Evolutionary conservation across 495 filamentous ascomycete genomes (phyloP).

Genomic region (Elasticomyces elasticus): DNA sequence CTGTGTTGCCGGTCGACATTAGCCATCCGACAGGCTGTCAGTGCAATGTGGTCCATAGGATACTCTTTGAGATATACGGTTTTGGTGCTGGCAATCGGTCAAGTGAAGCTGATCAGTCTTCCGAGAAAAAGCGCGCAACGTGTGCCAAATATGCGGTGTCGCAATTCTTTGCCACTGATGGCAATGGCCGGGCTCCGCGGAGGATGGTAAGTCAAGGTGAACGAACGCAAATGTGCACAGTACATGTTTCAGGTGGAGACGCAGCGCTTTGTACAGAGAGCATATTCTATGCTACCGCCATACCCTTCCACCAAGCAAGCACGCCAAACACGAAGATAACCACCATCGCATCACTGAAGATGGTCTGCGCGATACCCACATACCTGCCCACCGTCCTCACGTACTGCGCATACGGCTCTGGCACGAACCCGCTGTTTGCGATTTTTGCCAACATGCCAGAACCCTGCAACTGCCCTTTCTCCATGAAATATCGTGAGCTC

Average conservation of each 20-base stretch:
- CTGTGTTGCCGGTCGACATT: too few species aligned
- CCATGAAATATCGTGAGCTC: slow-evolving; percentile 54
- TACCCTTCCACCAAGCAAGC: slow-evolving; percentile 52
- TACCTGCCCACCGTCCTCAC: slow-evolving; percentile 55
- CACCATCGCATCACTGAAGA: slow-evolving; percentile 54
- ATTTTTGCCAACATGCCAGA: slow-evolving; percentile 47
- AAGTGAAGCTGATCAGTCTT: too few species aligned
- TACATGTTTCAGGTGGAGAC: background rate
- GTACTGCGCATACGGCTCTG: slow-evolving; percentile 46
- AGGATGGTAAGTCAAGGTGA: too few species aligned
- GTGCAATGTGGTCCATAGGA: too few species aligned
- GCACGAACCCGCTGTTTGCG: slow-evolving; percentile 45
- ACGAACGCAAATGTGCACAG: too few species aligned
- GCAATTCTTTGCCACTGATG: too few species aligned
- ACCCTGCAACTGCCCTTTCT: slow-evolving; percentile 40
- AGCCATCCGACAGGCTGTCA: too few species aligned
- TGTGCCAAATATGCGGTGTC: too few species aligned
- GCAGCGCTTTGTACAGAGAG: background rate
- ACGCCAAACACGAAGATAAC: slow-evolving; percentile 70
- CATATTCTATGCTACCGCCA: background rate
- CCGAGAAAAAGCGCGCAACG: too few species aligned
- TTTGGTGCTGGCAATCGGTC: too few species aligned
- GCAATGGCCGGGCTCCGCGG: too few species aligned
- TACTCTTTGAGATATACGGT: too few species aligned
- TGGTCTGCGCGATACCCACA: slow-evolving; percentile 53